Evolutionary conservation across 805 yeast genomes (phyloP), one percentile per base, ranked within the genome.

Genomic region (Cyberlindnera maclurae): DNA sequence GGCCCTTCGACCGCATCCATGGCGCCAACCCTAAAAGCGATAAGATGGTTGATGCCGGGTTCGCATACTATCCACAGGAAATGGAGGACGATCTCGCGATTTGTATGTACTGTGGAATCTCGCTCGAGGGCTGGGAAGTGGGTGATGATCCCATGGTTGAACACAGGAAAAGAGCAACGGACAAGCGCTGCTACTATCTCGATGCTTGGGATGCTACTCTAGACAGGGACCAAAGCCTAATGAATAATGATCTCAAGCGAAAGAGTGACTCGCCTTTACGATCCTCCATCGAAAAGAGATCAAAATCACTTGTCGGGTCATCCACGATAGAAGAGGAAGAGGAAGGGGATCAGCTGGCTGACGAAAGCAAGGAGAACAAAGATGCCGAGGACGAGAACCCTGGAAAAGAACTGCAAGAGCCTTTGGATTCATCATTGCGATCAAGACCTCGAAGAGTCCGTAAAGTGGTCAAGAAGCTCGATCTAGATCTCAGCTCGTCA

Each of bases 41-140:
- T 1, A 58, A 55, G 33, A 55, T 84, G 61, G 75, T 77, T 2
- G 69, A 67, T 24, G 75, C 77, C 26, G 94, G 95, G 1, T 81
- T 84, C 51, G 77, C 68, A 44, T 79, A 71, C 52, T 61, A 67
- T 10, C 82, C 86, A 2, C 45, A 55, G 20, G 59, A 64, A 3
- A 51, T 53, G n/a, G 64, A 63, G 28, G 77, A 71, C 37, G 82
- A 79, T 53, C 66, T 72, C 20, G 76, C 77, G 1, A 63, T 73
- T 3, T 84, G 95, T 54, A 64, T 73, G 46, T 75, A 75, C 51
- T 84, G 95, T 57, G 74, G 73, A 10, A 61, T 71, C 15, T 70
- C 80, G 1, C 59, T 75, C 12, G 82, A 82, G 38, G 88, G 87
- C 3, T 84, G 94, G 94, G 83, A 73, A 41, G 54, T 59, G 1